phyloP scores from a whole-genome alignment of 148 eudicot species.

The Camellia granthamiana region DNA sequence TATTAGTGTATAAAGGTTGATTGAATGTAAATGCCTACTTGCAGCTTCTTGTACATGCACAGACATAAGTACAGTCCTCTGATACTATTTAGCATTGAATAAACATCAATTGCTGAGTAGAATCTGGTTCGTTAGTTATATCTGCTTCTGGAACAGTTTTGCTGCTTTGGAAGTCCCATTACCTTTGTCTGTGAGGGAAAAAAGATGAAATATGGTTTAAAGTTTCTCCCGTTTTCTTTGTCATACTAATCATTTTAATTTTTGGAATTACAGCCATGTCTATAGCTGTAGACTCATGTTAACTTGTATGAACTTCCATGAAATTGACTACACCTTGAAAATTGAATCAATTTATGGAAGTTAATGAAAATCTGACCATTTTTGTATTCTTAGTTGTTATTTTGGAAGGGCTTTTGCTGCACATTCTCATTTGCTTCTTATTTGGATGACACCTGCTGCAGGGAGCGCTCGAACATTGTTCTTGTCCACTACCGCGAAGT shows the following conservation, averaged over 20 bases:
- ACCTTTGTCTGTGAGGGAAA: not conserved
- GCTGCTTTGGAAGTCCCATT: too few species aligned
- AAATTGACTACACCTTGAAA: not conserved
- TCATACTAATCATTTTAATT: not conserved
- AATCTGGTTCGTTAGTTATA: not conserved
- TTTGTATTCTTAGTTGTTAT: not conserved
- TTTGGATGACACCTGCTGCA: constrained; percentile 38
- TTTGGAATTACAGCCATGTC: not conserved
- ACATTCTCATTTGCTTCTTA: constrained; percentile 17
- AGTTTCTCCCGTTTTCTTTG: not conserved
- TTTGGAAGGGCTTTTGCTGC: not conserved
- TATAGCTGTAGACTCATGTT: too few species aligned
- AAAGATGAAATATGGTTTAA: not conserved
- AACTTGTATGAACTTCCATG: not conserved
- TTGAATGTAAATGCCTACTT: too few species aligned
- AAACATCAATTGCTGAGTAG: not conserved
- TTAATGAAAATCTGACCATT: not conserved
- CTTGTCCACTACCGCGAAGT: constrained; percentile 76
- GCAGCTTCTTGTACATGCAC: too few species aligned
- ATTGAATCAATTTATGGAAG: not conserved
- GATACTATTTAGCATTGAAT: too few species aligned
- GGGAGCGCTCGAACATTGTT: constrained; percentile 63
- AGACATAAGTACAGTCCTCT: too few species aligned
- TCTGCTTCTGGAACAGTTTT: not conserved
- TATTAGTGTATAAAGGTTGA: not conserved